These are phyloP conservation scores for Piloderma croceum DNA, from an alignment of 768 basidiomycete genomes.

Conservation along the genomic window DNA sequence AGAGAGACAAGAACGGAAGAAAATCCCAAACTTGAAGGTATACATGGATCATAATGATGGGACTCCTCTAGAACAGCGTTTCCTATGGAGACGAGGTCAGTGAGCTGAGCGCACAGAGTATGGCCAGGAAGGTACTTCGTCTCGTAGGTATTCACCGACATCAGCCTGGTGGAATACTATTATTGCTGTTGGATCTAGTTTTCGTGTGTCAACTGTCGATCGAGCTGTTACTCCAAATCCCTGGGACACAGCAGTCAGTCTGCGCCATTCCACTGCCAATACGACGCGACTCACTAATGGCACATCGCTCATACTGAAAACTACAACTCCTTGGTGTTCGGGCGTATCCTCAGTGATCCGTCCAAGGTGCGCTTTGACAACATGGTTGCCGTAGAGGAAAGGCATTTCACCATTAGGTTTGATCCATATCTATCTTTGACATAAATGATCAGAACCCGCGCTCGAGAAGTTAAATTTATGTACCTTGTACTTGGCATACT, in stretches of 20 bases:
- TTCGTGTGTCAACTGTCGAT: constrained; percentile 92
- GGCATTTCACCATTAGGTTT: constrained; percentile 99
- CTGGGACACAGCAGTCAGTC: constrained; percentile 36
- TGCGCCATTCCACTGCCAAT: constrained; percentile 5
- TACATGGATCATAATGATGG: no score
- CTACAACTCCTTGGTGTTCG: constrained; percentile 96
- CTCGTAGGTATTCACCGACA: constrained; percentile 95
- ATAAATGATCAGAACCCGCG: not conserved
- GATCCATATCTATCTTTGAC: constrained; percentile 78
- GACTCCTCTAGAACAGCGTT: constrained; percentile 57
- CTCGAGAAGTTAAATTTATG: constrained; percentile 9
- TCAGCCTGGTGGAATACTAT: constrained; percentile 99
- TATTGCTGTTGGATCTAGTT: constrained; percentile 94
- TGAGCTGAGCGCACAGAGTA: no score
- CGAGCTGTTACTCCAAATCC: constrained; percentile 97
- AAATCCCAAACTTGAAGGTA: no score
- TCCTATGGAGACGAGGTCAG: no score
- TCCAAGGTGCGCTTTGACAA: constrained; percentile 97
- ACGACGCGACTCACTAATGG: constrained; percentile 61
- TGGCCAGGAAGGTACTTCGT: constrained; percentile 58
- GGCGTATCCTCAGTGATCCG: constrained; percentile 98
- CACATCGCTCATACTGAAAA: constrained; percentile 92
- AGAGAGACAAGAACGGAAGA: constrained; percentile 1
- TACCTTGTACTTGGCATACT: constrained; percentile 98
- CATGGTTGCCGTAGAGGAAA: constrained; percentile 97